Evolutionary conservation across 805 yeast genomes (phyloP), one percentile per base, ranked within the genome.

Genomic region (Jamesozyma spencerorum): DNA sequence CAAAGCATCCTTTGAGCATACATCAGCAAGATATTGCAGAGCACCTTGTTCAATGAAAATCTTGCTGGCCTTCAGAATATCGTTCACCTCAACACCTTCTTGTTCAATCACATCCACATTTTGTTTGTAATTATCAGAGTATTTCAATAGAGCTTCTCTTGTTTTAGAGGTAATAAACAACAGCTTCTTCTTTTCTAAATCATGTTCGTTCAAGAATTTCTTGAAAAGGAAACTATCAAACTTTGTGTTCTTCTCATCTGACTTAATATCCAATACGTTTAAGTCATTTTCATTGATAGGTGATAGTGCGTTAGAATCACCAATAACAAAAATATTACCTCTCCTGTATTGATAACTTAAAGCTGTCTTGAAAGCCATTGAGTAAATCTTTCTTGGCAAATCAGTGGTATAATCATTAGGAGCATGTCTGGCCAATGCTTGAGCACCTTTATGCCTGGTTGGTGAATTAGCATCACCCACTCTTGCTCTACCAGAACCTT

Each of bases 381-480:
- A 68, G 63, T 90, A 92, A 11, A 82, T 71, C 58, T 85, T 79
- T 28, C 58, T 57, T 18, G 94, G 94, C 50, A 92, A 70, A 10
- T 72, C 76, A 2, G 96, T 81, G 22, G 87, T 72, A 72, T 81
- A 79, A 60, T 90, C 95, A 55, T 83, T 86, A 37, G 95, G 95
- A 3, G 96, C 96, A 40, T 74, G 76, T 58, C 92, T 80, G 13
- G 92, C 96, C 54, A 81, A 76, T 0, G 97, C 97, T 52, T 81
- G 72, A 39, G 90, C 87, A 60, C 95, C 96, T 55, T 83, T 85
- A 55, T 77, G 79, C 66, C 95, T 79, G 34, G 80, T 82, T 37
- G 98, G 98, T 18, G 95, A 85, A 55, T 88, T 90, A 44, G 84
- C 87, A 64, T 88, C 97, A 68, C 99, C 99, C 40, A 77, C 81